A percentile compares a stretch with the other conserved stretches of the same genome.
These are phyloP conservation scores for Suillus subalutaceus DNA, from an alignment of 768 basidiomycete species.

Conservation along the genomic window DNA sequence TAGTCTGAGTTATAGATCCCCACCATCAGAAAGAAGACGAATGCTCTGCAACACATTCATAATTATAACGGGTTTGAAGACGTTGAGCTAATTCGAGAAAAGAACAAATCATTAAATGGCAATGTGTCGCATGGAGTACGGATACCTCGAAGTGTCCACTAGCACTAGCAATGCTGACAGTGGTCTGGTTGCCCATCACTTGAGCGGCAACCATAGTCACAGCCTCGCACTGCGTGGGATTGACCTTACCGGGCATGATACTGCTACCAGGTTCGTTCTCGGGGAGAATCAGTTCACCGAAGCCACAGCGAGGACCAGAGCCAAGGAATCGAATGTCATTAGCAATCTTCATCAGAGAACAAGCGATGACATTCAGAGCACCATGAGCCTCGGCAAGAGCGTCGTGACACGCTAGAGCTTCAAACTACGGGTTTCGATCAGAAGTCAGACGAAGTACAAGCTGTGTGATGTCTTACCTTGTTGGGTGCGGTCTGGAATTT, in stretches of 20 bases:
- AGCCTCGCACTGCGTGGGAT: constrained; percentile 99
- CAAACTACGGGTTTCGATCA: constrained; percentile 61
- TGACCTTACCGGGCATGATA: constrained; percentile 99
- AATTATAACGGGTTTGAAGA: constrained; percentile 99
- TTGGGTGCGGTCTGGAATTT: constrained; percentile 97
- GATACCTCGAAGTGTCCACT: constrained; percentile 95
- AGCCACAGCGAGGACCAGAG: constrained; percentile 95
- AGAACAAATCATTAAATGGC: constrained; percentile 13
- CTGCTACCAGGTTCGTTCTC: constrained; percentile 99
- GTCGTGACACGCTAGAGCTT: constrained; percentile 95
- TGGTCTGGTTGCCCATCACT: constrained; percentile 96
- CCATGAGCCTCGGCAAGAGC: constrained; percentile 98
- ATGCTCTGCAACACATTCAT: constrained; percentile 98
- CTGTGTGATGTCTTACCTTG: constrained; percentile 60
- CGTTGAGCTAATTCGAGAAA: constrained; percentile 72
- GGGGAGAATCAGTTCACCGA: constrained; percentile 91
- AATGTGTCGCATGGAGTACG: constrained; percentile 9
- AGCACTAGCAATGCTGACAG: constrained; percentile 89
- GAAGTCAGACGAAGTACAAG: background rate
- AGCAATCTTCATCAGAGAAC: constrained; percentile 98
- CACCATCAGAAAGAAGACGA: constrained; percentile 89
- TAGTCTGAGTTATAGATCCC: constrained; percentile 22
- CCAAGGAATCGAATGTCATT: constrained; percentile 98
- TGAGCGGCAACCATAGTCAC: constrained; percentile 99
- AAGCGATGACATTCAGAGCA: constrained; percentile 94